Evolutionary conservation across 441 rosid genomes (phyloP), one percentile per base, ranked within the genome.

Genomic region (Aquilaria agallochum): DNA sequence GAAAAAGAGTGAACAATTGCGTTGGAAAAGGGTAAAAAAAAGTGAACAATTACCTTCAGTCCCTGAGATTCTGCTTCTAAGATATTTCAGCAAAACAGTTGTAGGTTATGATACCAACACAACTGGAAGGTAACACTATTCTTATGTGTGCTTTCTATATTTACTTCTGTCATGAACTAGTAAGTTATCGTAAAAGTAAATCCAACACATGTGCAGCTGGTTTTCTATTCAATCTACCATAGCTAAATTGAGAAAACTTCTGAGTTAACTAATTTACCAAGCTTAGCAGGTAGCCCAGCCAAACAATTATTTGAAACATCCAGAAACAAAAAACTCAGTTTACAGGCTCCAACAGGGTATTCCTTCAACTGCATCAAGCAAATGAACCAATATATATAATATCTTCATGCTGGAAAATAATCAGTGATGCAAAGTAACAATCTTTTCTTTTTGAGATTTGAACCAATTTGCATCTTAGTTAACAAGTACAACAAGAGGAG

Each of bases 271-370:
- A 72, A 76, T 77, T 73, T 79, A 94, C 98, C 98, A 51, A 90
- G 85, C 76, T 88, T 96, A 46, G 95, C 80, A 53, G 93, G 92
- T 76, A 94, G 83, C 72, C 90, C 98, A 58, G 79, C 67, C 79
- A 94, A 81, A 30, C 97, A 84, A 75, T 94, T 94, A 75, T 94
- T 94, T 62, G 97, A 90, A 59, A 94, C 90, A 77, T 94, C 98
- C 61, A 94, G 83, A 72, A 90, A 81, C 13, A 84, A 90, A 62
- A 94, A 86, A 53, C 62, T 80, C 72, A 90, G 62, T 65, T 72
- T 77, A 81, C 97, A 94, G 63, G 86, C 97, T 63, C 83, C 98
- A 32, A 58, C 86, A 50, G 96, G 90, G 73, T 80, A 89, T 63
- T 84, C 97, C 78, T 84, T 85, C 77, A 94, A 71, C 97, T 94